These are phyloP conservation scores for Salvia sclarea DNA, from an alignment of 305 asterid species.

Conservation along the genomic window DNA sequence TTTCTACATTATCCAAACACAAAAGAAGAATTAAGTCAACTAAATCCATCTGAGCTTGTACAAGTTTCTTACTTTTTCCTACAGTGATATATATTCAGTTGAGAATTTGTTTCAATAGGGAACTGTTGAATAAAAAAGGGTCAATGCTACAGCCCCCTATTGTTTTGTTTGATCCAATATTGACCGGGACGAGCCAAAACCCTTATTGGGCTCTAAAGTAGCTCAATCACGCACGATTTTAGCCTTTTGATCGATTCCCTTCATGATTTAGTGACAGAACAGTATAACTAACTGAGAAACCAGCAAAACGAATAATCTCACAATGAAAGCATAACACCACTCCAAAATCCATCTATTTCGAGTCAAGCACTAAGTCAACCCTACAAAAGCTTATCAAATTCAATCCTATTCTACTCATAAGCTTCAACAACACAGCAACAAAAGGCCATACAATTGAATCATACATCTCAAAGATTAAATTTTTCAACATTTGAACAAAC, in stretches of 20 bases:
- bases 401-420: background rate
- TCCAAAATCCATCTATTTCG: background rate
- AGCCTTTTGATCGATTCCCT: too few relatives aligned
- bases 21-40: background rate
- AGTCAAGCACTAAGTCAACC: constrained; percentile 17
- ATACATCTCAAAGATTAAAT: constrained; percentile 2
- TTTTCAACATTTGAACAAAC: background rate
- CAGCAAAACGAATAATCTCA: too few relatives aligned
- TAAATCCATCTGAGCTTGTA: background rate
- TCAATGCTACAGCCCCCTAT: too few relatives aligned
- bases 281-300: too few relatives aligned
- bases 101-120: too few relatives aligned
- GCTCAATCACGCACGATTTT: too few relatives aligned
- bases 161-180: too few relatives aligned
- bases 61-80: background rate
- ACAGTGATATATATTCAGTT: background rate
- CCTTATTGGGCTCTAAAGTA: too few relatives aligned
- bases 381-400: constrained; percentile 14
- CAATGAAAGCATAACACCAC: too few relatives aligned
- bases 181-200: too few relatives aligned
- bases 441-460: constrained; percentile 1
- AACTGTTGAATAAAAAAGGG: too few relatives aligned
- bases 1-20: background rate
- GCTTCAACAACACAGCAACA: background rate
- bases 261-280: too few relatives aligned